Base-by-base conservation (phyloP, 495 filamentous ascomycete species). In the Articulospora tetracladia region DNA sequence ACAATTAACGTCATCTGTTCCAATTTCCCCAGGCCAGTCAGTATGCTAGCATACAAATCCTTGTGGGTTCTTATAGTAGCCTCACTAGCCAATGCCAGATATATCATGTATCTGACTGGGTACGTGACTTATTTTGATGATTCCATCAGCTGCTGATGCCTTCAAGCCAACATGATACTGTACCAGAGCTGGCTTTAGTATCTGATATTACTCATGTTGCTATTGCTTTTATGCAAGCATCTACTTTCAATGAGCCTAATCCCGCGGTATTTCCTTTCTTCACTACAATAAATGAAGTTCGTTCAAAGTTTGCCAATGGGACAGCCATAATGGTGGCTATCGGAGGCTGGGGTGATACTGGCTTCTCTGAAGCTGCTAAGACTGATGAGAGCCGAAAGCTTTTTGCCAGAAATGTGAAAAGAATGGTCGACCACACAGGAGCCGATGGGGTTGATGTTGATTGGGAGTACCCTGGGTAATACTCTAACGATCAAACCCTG, bases 401-500 rank as follows among this genome's bases (percentile, higher is more conserved):
- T 22, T 91, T 87, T 66, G 88, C 87, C 23, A 78, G 77, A 57
- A 88, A 89, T 59, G 76, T 90, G 1, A 80, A 79, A 7, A 69
- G 71, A 0, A 86, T 90, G 85, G 74, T 92, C 11, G 71, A 77
- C 1, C 71, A 72, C 12, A 83, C 81, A 12, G 82, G 83, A 0
- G 86, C 86, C 34, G 86, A 91, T 66, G 86, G 76, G 17, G 72
- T 83, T 69, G 89, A 92, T 59, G 83, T 91, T 57, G 88, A 92
- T 67, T 92, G 89, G 88, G 88, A 92, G 63, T 92, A 91, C 67
- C 88, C 89, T 1, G 88, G 76, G 80, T 81, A 68, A 62, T 72
- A 65, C 8, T 10, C 7, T 8, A 25, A 17, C 4, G 19, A 28
- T 28, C 24, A n/a, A 46, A n/a, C 12, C 22, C 28, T 19, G 11